Evolutionary conservation across 2,329 filamentous ascomycete genomes (phyloP), one percentile per base, ranked within the genome.

Genomic region (Pezicula carpinea): DNA sequence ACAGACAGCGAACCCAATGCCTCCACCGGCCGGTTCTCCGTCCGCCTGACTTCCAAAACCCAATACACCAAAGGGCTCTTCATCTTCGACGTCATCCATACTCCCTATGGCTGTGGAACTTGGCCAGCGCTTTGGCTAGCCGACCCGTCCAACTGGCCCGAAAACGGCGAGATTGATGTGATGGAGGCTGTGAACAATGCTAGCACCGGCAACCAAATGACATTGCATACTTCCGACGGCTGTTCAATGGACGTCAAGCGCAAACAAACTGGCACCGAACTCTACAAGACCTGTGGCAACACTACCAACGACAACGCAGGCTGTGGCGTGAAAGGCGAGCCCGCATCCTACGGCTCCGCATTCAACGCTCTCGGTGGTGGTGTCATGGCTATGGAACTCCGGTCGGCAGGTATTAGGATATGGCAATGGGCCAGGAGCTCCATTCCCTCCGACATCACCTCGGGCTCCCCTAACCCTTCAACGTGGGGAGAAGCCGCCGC

Each of bases 91-190:
- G 65, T 82, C 14, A 67, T 64, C 11, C 79, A 83, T 53, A 81
- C 81, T 69, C 80, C 80, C 0, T 80, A 2, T 75, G 65, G 67
- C 38, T 77, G 74, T 48, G 75, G 70, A 39, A 71, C 67, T 23
- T 77, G 75, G 75, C 74, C 74, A 2, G 63, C 83, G 0, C 71
- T 87, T 10, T 87, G 83, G 83, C 69, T 87, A 6, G 71, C 73
- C 0, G 83, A 87, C 60, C 67, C 71, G 1, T 64, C 61, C 54
- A 74, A 82, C 65, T 64, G 82, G 83, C 82, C 83, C 3, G 55
- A 61, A 5, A 72, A 84, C 53, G 82, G 82, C 49, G 83, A 86
- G 39, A 74, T 77, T 38, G 74, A 77, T 56, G 70, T 77, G 40
- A 71, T 76, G 52, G 74, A 77, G 53, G 71, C 70, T 6, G 72